A percentile compares a stretch with the other conserved stretches of the same genome.
Evolutionary conservation across 169 alveolate species (phyloP).

Genomic region (Plasmodium inui): DNA sequence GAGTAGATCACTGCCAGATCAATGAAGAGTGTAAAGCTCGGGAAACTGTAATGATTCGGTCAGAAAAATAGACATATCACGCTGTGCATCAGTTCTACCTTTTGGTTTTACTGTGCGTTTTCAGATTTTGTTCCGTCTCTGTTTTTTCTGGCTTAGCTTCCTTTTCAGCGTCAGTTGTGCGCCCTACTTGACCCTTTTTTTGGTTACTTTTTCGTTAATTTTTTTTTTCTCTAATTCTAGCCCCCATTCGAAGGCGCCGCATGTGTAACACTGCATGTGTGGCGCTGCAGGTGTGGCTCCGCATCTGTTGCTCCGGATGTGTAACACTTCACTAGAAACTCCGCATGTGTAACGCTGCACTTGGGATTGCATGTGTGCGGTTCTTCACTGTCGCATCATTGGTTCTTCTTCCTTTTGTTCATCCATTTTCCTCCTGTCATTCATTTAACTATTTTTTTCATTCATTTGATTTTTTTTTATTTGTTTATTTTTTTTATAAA

Average conservation of each 20-base stretch:
- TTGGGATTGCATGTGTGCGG: neutral
- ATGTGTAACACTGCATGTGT: neutral
- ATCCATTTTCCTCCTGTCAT: neutral
- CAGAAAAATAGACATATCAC: neutral
- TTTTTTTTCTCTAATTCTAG: neutral
- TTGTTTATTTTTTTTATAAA: neutral
- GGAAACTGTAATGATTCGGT: neutral
- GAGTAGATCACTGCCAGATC: neutral
- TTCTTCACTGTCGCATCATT: neutral
- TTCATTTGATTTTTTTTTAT: neutral
- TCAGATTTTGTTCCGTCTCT: neutral
- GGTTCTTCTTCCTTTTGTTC: neutral
- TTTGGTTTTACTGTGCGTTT: neutral
- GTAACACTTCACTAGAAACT: too few relatives aligned
- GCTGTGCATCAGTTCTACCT: neutral
- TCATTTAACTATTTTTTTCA: neutral
- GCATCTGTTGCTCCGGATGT: neutral
- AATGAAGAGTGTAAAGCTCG: neutral
- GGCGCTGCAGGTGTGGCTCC: neutral
- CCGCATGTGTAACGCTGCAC: neutral
- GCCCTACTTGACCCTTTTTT: neutral
- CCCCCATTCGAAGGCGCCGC: neutral
- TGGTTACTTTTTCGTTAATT: neutral
- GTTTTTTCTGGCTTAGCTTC: too few relatives aligned
- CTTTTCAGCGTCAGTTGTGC: neutral